A percentile compares a stretch with the other conserved stretches of the same genome.
Evolutionary conservation across 352 stramenopile species (phyloP).

Genomic region (Aphanomyces astaci): DNA sequence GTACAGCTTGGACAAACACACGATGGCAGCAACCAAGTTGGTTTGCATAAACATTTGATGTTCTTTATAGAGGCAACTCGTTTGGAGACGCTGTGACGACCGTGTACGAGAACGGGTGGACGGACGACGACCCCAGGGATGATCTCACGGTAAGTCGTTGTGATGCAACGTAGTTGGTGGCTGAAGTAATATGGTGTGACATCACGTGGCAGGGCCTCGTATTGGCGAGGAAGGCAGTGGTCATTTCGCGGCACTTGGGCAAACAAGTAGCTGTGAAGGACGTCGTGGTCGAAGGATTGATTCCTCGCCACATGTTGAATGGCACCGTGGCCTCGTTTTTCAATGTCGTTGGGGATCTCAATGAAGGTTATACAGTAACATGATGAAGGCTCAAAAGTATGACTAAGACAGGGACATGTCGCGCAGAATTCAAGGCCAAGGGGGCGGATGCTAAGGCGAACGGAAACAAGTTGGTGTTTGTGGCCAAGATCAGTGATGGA

Average conservation of each 20-base stretch:
- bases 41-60: too few species aligned
- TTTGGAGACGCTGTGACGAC: constrained; percentile 10
- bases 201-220: constrained; percentile 2
- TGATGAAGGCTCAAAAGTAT: not conserved
- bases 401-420: not conserved
- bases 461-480: not conserved
- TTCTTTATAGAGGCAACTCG: constrained; percentile 7
- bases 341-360: not conserved
- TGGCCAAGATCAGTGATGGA: not conserved
- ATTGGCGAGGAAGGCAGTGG: not conserved
- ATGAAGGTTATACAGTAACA: constrained; percentile 14
- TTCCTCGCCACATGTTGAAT: not conserved
- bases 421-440: not conserved
- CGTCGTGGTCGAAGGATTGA: not conserved
- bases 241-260: constrained; percentile 5
- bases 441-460: not conserved
- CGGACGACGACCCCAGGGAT: constrained; percentile 14
- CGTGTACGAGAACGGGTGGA: constrained; percentile 19
- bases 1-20: not conserved
- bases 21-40: not conserved
- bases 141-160: not conserved
- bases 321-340: not conserved
- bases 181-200: not conserved
- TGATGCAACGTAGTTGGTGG: not conserved
- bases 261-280: not conserved